Evolutionary conservation across 306 rosid species (phyloP).

Genomic region (Dalbergia cultrata): DNA sequence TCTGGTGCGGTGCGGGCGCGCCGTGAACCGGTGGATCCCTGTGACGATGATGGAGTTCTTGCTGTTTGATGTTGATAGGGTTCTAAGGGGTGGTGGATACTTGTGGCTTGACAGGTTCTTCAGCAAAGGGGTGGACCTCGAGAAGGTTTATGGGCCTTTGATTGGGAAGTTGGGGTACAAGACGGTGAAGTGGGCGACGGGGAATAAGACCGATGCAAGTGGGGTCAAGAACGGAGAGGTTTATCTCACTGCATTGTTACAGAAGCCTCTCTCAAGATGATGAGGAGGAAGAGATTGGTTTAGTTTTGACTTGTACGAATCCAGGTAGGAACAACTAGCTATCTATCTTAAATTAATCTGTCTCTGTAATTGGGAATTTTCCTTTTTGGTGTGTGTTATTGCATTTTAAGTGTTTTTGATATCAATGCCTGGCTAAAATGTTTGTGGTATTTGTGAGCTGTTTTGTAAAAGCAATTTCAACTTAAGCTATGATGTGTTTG

Average conservation of each 20-base stretch:
- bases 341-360: background rate
- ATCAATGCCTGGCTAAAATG: no score
- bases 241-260: conserved; percentile 87
- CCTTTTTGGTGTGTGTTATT: background rate
- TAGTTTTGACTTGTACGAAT: background rate
- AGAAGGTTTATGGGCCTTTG: conserved; percentile 77
- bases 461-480: no score
- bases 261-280: conserved; percentile 86
- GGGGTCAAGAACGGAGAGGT: conserved; percentile 82
- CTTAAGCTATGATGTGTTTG: no score
- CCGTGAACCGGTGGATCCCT: conserved; percentile 97
- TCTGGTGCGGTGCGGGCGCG: conserved; percentile 92
- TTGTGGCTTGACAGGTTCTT: conserved; percentile 95
- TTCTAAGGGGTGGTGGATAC: conserved; percentile 88
- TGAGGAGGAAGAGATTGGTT: background rate
- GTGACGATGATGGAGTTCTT: conserved; percentile 76
- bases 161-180: conserved; percentile 84
- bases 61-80: conserved; percentile 82
- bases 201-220: conserved; percentile 64
- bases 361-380: background rate
- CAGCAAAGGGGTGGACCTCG: conserved; percentile 80
- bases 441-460: no score
- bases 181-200: conserved; percentile 94
- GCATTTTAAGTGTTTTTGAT: background rate
- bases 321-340: conserved; percentile 41